A percentile compares a stretch with the other conserved stretches of the same genome.
Evolutionary conservation across 768 basidiomycete genomes (phyloP).

Genomic region (Crepidotus variabilis): DNA sequence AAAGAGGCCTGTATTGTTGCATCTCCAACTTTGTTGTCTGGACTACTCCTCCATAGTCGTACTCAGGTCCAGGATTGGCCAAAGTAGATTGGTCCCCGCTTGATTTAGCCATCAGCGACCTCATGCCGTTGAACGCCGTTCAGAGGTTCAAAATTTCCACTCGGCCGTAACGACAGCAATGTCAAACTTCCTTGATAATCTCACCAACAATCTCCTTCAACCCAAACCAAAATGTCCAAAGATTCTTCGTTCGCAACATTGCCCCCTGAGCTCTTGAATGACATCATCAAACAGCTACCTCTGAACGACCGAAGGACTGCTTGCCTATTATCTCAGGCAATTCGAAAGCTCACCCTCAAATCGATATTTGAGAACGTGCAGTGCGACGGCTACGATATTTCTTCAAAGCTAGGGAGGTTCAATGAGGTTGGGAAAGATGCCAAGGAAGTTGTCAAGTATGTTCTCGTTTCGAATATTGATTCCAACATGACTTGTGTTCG

Average conservation of each 20-base stretch:
- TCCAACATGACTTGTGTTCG: not conserved
- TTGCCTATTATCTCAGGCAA: conserved; percentile 5
- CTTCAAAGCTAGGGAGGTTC: not conserved
- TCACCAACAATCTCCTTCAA: no score
- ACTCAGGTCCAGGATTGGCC: no score
- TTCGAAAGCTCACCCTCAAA: not conserved
- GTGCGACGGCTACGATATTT: not conserved
- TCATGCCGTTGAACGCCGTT: no score
- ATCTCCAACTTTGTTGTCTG: no score
- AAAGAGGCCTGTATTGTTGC: no score
- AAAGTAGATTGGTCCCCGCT: no score
- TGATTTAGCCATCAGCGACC: no score
- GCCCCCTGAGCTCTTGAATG: conserved; percentile 4
- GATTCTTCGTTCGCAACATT: not conserved
- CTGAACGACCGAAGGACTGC: conserved; percentile 2
- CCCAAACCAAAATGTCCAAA: no score
- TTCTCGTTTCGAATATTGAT: not conserved
- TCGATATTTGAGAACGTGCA: conserved; percentile 6
- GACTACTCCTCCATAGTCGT: no score
- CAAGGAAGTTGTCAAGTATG: conserved; percentile 7
- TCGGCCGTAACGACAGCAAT: no score
- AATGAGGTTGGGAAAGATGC: conserved; percentile 3
- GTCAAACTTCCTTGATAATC: no score
- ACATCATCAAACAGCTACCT: conserved; percentile 7
- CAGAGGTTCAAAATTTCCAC: no score